Conservation (phyloP, 768 basidiomycete genomes). For the Leccinum aurantiacum region DNA sequence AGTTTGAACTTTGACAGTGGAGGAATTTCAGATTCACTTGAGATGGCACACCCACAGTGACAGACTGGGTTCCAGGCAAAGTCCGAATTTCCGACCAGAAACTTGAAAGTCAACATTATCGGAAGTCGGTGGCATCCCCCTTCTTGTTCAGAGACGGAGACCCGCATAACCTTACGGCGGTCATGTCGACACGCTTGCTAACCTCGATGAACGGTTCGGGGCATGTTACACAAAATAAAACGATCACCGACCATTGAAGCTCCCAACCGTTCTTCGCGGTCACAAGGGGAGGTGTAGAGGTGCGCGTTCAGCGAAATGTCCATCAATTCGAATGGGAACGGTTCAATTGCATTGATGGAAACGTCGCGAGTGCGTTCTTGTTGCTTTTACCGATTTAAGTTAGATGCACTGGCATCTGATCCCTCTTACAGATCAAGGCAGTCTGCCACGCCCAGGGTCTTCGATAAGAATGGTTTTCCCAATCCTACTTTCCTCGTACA, state of each 20-base stretch:
- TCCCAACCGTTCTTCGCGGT: not conserved
- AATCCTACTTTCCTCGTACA: no score
- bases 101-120: not conserved
- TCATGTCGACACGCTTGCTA: not conserved
- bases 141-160: not conserved
- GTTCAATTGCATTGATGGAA: conserved; percentile 6
- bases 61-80: not conserved
- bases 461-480: not conserved
- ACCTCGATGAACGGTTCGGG: not conserved
- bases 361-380: conserved; percentile 11
- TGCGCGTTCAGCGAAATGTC: no score
- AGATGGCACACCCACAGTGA: no score
- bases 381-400: conserved; percentile 20
- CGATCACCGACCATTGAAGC: conserved; percentile 14
- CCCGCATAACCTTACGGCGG: conserved; percentile 1
- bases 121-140: not conserved
- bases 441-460: not conserved
- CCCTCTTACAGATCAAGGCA: conserved; percentile 12
- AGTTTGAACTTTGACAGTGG: not conserved
- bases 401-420: conserved; percentile 4
- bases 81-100: not conserved
- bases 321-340: no score
- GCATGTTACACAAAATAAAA: conserved; percentile 6
- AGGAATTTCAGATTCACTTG: not conserved
- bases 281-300: no score